Conservation (phyloP, 2,329 filamentous ascomycete species). For the Penicillium sp. region DNA sequence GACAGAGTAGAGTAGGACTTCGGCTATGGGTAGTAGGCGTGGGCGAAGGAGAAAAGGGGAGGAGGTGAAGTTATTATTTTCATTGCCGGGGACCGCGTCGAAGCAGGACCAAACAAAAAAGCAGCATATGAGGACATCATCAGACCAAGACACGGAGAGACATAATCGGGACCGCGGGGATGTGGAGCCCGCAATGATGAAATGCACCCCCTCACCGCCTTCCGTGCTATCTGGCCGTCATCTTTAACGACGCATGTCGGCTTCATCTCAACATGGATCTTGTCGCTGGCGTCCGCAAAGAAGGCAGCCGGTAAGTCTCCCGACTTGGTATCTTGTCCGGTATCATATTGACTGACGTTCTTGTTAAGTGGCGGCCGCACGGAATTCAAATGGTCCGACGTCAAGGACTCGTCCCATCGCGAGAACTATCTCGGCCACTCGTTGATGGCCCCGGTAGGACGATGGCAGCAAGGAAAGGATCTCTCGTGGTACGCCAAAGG, state of each 20-base stretch:
- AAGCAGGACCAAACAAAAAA: neutral
- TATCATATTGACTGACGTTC: conserved; percentile 6
- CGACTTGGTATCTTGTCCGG: neutral
- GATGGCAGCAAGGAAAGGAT: conserved; percentile 81
- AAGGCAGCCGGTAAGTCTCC: conserved; percentile 63
- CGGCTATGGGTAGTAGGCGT: conserved; percentile 3
- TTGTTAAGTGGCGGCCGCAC: conserved; percentile 69
- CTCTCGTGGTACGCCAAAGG: conserved; percentile 64
- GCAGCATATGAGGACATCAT: conserved; percentile 14
- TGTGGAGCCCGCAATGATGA: conserved; percentile 16
- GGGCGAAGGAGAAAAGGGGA: neutral
- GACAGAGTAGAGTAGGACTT: conserved; percentile 2
- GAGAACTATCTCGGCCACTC: conserved; percentile 91
- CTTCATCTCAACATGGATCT: conserved; percentile 66
- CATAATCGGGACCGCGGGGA: conserved; percentile 15
- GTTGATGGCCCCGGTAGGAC: conserved; percentile 84
- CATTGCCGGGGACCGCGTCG: conserved; percentile 16
- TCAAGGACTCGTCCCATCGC: conserved; percentile 80
- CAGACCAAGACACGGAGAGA: conserved; percentile 8
- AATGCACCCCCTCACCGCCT: conserved; percentile 13
- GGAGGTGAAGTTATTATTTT: conserved; percentile 5
- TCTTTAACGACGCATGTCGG: neutral
- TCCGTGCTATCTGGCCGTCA: neutral
- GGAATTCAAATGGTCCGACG: conserved; percentile 96
- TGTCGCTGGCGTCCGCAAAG: conserved; percentile 87